Percentiles rank a stretch among this genome's conserved stretches.
Evolutionary conservation across 2,329 filamentous ascomycete genomes (phyloP).

Genomic region (Beauveria caledonica): DNA sequence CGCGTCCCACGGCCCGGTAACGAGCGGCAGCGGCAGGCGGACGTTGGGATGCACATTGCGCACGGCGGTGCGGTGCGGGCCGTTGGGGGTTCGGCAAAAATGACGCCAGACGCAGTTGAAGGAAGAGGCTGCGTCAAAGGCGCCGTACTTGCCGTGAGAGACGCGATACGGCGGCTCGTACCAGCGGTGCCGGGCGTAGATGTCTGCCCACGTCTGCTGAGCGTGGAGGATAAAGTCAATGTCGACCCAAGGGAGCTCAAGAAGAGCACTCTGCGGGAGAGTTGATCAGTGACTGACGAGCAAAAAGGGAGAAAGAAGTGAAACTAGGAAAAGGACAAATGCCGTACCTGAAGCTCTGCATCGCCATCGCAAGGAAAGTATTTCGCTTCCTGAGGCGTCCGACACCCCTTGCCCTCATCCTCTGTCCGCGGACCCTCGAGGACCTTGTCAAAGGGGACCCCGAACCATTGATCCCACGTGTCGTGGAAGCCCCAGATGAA

Average conservation of each 20-base stretch:
- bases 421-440: background rate
- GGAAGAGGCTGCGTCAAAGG: conserved; percentile 21
- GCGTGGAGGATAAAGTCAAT: conserved; percentile 39
- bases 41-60: conserved; percentile 30
- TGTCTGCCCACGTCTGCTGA: conserved; percentile 38
- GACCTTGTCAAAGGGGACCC: conserved; percentile 16
- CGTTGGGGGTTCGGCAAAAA: background rate
- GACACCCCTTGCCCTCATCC: background rate
- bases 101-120: background rate
- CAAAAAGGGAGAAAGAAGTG: background rate
- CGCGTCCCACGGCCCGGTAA: conserved; percentile 35
- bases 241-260: conserved; percentile 37
- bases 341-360: conserved; percentile 35
- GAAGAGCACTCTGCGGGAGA: conserved; percentile 30
- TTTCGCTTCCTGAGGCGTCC: background rate
- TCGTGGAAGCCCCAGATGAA: conserved; percentile 29
- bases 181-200: conserved; percentile 25
- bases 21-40: conserved; percentile 31
- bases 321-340: background rate
- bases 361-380: conserved; percentile 25
- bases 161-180: conserved; percentile 21
- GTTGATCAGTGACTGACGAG: conserved; percentile 9
- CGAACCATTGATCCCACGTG: conserved; percentile 31
- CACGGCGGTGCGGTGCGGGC: background rate
- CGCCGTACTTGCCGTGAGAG: conserved; percentile 16